phyloP scores from a whole-genome alignment of 352 stramenopile species.

The Detonula confervacea region DNA sequence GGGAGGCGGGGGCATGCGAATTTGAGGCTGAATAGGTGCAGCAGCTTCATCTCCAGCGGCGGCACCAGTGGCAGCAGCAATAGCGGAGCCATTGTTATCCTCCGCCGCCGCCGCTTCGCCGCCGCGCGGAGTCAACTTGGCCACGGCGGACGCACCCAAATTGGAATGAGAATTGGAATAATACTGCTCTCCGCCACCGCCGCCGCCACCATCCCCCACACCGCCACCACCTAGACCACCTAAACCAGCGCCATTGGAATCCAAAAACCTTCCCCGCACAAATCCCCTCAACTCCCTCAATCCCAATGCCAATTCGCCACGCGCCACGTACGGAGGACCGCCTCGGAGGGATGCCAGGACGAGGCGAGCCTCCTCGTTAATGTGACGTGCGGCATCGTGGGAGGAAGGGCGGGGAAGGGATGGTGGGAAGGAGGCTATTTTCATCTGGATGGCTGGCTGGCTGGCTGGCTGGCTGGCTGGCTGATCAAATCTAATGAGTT shows the following conservation, averaged over 20 bases:
- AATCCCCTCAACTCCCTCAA: slow-evolving; percentile 64
- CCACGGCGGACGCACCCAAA: background rate
- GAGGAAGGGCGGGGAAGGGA: slow-evolving; percentile 6
- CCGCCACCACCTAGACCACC: background rate
- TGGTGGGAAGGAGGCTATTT: slow-evolving; percentile 31
- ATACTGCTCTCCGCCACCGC: slow-evolving; percentile 2
- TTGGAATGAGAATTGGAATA: slow-evolving; percentile 14
- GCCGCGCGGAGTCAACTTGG: background rate
- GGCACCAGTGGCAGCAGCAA: slow-evolving; percentile 11
- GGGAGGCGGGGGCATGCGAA: slow-evolving; percentile 5
- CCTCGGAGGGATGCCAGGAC: slow-evolving; percentile 73
- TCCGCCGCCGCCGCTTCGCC: background rate
- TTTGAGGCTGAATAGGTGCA: background rate
- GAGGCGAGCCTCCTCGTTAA: slow-evolving; percentile 73
- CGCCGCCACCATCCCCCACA: background rate
- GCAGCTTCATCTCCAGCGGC: background rate
- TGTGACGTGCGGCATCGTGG: slow-evolving; percentile 63
- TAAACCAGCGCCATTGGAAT: background rate
- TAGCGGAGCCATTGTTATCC: background rate
- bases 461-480: no score
- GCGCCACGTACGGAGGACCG: slow-evolving; percentile 71
- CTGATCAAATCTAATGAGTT: no score
- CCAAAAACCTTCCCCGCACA: slow-evolving; percentile 17
- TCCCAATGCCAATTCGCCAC: slow-evolving; percentile 71
- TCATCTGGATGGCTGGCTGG: no score